These are phyloP conservation scores for Trichoderma atroviride DNA, from an alignment of 2,329 filamentous ascomycete genomes.

Conservation along the genomic window DNA sequence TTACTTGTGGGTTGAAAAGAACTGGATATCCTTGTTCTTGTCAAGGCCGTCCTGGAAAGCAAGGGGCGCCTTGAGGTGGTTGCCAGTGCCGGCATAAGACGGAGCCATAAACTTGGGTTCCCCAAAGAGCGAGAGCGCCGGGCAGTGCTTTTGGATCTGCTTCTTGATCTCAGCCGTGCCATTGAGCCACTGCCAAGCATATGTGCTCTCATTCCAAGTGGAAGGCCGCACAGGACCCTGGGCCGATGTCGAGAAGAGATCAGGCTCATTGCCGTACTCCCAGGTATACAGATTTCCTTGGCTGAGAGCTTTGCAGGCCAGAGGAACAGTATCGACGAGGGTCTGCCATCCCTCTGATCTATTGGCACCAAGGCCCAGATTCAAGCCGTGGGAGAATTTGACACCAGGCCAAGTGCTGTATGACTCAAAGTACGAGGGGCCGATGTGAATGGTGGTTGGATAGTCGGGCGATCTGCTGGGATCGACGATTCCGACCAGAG, in stretches of 20 bases:
- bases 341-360: conserved; percentile 54
- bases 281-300: conserved; percentile 56
- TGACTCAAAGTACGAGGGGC: conserved; percentile 64
- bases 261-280: conserved; percentile 57
- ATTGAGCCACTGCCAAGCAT: conserved; percentile 60
- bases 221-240: conserved; percentile 55
- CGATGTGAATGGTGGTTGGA: conserved; percentile 62
- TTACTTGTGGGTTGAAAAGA: conserved; percentile 64
- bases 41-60: conserved; percentile 59
- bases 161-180: conserved; percentile 54
- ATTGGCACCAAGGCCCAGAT: conserved; percentile 56
- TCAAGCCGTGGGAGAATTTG: conserved; percentile 65
- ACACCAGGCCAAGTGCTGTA: conserved; percentile 59
- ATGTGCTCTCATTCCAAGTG: conserved; percentile 57
- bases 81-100: conserved; percentile 57
- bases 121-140: conserved; percentile 43
- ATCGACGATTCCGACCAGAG: conserved; percentile 56
- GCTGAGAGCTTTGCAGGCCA: conserved; percentile 60
- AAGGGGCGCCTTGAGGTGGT: conserved; percentile 52
- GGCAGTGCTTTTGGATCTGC: conserved; percentile 52
- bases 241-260: conserved; percentile 57
- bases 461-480: conserved; percentile 57
- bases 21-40: conserved; percentile 50
- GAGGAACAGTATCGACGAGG: conserved; percentile 55
- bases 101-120: conserved; percentile 52